phyloP scores from a whole-genome alignment of 768 basidiomycete genomes.

The Kockovaella imperatae region DNA sequence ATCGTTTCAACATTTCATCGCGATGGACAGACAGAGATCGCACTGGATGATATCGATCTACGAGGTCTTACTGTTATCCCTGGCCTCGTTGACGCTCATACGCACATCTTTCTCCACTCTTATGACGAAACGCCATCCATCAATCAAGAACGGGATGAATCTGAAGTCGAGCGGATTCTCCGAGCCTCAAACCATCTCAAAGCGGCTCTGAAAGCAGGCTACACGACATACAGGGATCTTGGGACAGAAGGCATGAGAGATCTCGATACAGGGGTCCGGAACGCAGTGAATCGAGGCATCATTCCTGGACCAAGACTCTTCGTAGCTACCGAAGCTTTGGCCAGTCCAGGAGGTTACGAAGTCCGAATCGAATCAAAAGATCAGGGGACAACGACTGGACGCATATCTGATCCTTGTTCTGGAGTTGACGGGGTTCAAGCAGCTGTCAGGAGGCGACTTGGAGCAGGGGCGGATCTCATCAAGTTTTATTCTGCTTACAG shows the following conservation, averaged over 20 bases:
- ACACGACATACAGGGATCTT: conserved; percentile 23
- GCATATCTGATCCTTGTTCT: conserved; percentile 12
- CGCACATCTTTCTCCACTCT: conserved; percentile 18
- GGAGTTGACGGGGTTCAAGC: conserved; percentile 12
- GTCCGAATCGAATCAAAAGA: conserved; percentile 11
- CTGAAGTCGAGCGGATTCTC: conserved; percentile 15
- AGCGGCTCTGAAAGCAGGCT: conserved; percentile 14
- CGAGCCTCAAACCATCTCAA: conserved; percentile 18
- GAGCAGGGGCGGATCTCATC: conserved; percentile 23
- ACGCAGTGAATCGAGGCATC: conserved; percentile 19
- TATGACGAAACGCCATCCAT: conserved; percentile 16
- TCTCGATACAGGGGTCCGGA: conserved; percentile 14
- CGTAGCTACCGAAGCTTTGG: conserved; percentile 18
- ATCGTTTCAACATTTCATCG: conserved; percentile 3
- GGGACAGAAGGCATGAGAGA: conserved; percentile 16
- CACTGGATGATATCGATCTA: conserved; percentile 8
- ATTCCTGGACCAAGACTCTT: conserved; percentile 21
- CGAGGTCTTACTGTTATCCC: conserved; percentile 14
- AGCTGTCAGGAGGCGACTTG: conserved; percentile 16
- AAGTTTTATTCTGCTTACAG: conserved; percentile 25
- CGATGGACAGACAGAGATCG: not conserved
- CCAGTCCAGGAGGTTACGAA: conserved; percentile 12
- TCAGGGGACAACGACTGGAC: conserved; percentile 10
- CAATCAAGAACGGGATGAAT: conserved; percentile 18
- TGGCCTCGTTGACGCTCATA: conserved; percentile 19